Base-by-base conservation (phyloP, 2,329 filamentous ascomycete genomes). In the Ilyonectria mors-panacis region DNA sequence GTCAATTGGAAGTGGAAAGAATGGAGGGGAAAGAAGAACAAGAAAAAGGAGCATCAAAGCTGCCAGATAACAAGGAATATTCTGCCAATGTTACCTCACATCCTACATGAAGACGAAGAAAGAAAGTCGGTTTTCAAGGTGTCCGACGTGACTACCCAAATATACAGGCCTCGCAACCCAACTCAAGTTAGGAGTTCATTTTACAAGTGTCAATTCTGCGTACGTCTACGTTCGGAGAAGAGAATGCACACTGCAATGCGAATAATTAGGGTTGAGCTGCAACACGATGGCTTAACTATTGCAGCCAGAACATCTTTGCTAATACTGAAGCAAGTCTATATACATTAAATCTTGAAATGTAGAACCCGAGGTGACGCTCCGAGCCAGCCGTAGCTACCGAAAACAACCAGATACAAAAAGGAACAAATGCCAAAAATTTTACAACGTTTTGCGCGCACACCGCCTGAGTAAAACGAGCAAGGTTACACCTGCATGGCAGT, bases 401-500 rank as follows among this genome's bases (percentile, higher is more conserved):
- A 10, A 9, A n/a, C 23, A 30, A 9, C 23, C n/a, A 2, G 26
- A 4, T 6, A 10, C 23, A 10, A n/a, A 19, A 8, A n/a, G 26
- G 26, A 48, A 17, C 15, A 8, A 48, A 48, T 2, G 13, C 9
- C 13, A 37, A 8, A 8, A 26, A 30, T 6, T 23, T 5, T 13
- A 47, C 10, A 47, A 23, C 19, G 23, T 10, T 10, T 50, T 30
- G 47, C 47, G 28, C 47, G 2, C 5, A 12, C n/a, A 50, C 23
- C 13, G 15, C 45, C 45, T 13, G 23, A 9, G 15, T 5, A 19
- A 12, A 26, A 15, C 10, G 47, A 9, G 13, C 13, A 30, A 17
- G 15, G 7, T 30, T 30, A 50, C 8, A 28, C 45, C 3, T 39
- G 23, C 15, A 51, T 42, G 21, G 66, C 33, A 3, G 65, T 59